Evolutionary conservation across 805 yeast species (phyloP), one percentile per base, ranked within the genome.

Genomic region (Zygosaccharomyces lentus): DNA sequence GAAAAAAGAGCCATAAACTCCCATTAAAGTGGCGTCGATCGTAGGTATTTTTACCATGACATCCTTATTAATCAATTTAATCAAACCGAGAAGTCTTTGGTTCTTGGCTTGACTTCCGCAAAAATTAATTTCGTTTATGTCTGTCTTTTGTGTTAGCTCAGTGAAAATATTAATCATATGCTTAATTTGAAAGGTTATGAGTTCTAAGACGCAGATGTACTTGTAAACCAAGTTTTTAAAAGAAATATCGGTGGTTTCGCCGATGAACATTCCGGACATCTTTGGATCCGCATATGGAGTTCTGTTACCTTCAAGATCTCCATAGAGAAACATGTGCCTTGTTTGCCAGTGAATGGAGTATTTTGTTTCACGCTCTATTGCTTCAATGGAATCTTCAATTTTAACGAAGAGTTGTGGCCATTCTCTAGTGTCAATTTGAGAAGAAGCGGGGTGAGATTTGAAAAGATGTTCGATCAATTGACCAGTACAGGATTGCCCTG

Each of bases 401-500:
- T 47, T 24, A 0, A 40, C 41, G 26, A 67, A 63, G 0, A 64
- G 43, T 23, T 46, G 39, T 8, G 38, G 39, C 31, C 51, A 52
- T 19, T 46, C 41, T 4, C 29, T 24, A 52, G 15, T 23, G 4
- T 26, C 16, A 2, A 36, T 17, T 15, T 42, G 50, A 6, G 34
- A 41, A 26, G 54, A 57, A 1, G 70, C 69, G 0, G 71, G 71
- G 48, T 73, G 76, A 1, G 72, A 65, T 8, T 66, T 62, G 45
- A 77, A 73, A 3, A 79, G 57, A 34, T 72, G 70, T 48, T 76
- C 79, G 23, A 76, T 65, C 6, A 80, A 61, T 42, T 72, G 67
- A 3, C 86, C 86, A 0, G 84, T 73, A 10, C 81, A 77, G 3
- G 83, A 76, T 46, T 75, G 76, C 0, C 86, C 86, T 41, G 76